These are phyloP conservation scores for Thermoascus crustaceus DNA, from an alignment of 2,329 filamentous ascomycete genomes.

Conservation along the genomic window DNA sequence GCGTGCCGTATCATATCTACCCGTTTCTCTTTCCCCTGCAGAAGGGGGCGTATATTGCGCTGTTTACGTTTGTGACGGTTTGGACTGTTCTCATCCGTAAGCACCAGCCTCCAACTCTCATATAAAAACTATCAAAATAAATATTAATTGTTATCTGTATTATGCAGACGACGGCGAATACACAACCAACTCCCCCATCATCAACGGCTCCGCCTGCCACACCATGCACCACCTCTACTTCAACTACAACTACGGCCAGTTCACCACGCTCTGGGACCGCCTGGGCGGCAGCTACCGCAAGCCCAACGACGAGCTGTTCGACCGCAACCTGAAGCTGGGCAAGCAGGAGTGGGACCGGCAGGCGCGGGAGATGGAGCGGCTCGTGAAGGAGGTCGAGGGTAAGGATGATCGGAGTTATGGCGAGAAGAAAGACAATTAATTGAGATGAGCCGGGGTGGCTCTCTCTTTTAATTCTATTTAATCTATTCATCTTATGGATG, in stretches of 20 bases:
- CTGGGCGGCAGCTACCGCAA: slow-evolving; percentile 64
- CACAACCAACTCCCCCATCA: slow-evolving; percentile 65
- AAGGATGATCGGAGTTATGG: neutral
- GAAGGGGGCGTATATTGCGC: slow-evolving; percentile 66
- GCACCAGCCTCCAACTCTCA: slow-evolving; percentile 14
- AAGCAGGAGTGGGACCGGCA: slow-evolving; percentile 1
- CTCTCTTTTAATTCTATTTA: too few relatives aligned
- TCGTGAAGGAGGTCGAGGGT: neutral
- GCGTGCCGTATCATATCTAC: slow-evolving; percentile 74
- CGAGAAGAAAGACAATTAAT: neutral
- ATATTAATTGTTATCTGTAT: neutral
- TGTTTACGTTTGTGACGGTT: slow-evolving; percentile 79
- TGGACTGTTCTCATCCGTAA: slow-evolving; percentile 73
- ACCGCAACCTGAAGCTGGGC: neutral
- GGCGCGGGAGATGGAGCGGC: slow-evolving; percentile 16
- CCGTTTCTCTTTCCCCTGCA: slow-evolving; percentile 76
- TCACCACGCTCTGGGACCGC: slow-evolving; percentile 75
- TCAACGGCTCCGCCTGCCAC: slow-evolving; percentile 86
- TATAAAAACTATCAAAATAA: neutral
- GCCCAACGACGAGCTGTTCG: slow-evolving; percentile 9
- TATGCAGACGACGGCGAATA: slow-evolving; percentile 66
- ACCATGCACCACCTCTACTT: slow-evolving; percentile 82
- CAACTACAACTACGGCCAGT: slow-evolving; percentile 81
- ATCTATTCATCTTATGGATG: too few relatives aligned
- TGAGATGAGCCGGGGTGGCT: too few relatives aligned